phyloP scores from a whole-genome alignment of 371 early-diverging fungal species.

The Mucor racemosus region DNA sequence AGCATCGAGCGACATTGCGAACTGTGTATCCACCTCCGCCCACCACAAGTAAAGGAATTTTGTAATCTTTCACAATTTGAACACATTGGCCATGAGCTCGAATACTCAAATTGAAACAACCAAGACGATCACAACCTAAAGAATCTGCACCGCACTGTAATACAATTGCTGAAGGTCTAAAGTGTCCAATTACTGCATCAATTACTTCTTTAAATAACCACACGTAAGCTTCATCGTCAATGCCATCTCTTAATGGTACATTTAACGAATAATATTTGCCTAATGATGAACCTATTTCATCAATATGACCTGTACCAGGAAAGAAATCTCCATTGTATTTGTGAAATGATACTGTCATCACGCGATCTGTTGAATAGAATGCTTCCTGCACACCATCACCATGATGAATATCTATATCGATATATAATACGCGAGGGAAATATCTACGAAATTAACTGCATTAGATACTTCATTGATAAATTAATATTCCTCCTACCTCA shows the following conservation, averaged over 20 bases:
- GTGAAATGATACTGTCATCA: conserved; percentile 94
- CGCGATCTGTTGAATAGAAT: conserved; percentile 89
- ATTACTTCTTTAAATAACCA: conserved; percentile 88
- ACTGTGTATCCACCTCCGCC: conserved; percentile 98
- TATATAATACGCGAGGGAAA: conserved; percentile 87
- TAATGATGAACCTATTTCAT: conserved; percentile 74
- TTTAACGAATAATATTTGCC: conserved; percentile 90
- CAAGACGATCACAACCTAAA: conserved; percentile 89
- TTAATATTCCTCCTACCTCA: conserved; percentile 55
- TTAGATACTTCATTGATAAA: neutral
- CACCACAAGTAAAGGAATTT: conserved; percentile 83
- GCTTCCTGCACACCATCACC: conserved; percentile 98
- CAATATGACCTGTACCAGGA: conserved; percentile 90
- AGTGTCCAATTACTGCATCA: conserved; percentile 77
- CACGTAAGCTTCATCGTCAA: conserved; percentile 85
- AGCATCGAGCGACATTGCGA: conserved; percentile 91
- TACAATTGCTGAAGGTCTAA: conserved; percentile 85
- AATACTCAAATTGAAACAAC: conserved; percentile 90
- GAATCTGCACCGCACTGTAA: conserved; percentile 98
- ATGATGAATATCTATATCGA: conserved; percentile 97
- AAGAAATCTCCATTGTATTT: conserved; percentile 95
- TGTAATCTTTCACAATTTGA: conserved; percentile 79
- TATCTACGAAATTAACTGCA: conserved; percentile 37
- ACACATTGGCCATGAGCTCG: conserved; percentile 93
- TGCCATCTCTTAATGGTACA: conserved; percentile 91